These are phyloP conservation scores for Coelastrella sp. DNA, from an alignment of 139 green algal species.

Conservation along the genomic window DNA sequence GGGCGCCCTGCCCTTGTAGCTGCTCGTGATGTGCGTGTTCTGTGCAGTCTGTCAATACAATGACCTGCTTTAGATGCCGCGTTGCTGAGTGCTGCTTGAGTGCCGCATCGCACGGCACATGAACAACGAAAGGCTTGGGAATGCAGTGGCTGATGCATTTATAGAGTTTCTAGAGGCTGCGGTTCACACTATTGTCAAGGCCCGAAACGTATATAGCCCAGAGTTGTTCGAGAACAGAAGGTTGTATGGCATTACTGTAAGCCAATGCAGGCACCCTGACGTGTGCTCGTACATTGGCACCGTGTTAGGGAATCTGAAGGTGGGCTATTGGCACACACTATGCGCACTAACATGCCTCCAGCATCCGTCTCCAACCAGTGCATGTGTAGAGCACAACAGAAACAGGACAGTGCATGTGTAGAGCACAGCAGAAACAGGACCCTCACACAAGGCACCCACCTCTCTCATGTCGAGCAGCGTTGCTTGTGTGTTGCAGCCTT, in stretches of 20 bases:
- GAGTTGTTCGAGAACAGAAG: constrained; percentile 58
- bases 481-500: constrained; percentile 28
- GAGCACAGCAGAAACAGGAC: too few species aligned
- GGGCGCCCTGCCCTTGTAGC: too few species aligned
- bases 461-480: too few species aligned
- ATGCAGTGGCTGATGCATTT: not conserved
- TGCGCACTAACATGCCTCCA: too few species aligned
- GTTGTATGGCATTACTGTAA: constrained; percentile 44
- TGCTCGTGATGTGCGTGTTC: not conserved
- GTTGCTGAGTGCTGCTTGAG: not conserved
- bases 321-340: not conserved
- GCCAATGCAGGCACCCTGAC: constrained; percentile 56
- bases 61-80: not conserved
- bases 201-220: constrained; percentile 48
- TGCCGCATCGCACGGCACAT: not conserved
- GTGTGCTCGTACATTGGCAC: constrained; percentile 59
- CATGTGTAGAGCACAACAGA: too few species aligned
- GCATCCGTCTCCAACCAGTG: too few species aligned
- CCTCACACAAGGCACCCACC: too few species aligned
- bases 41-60: not conserved
- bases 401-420: too few species aligned
- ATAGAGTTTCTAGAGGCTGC: constrained; percentile 64
- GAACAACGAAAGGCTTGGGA: not conserved
- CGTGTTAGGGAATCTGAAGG: constrained; percentile 45
- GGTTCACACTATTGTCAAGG: constrained; percentile 53